These are phyloP conservation scores for Agaricus subrufescens DNA, from an alignment of 768 basidiomycete species.

Conservation along the genomic window DNA sequence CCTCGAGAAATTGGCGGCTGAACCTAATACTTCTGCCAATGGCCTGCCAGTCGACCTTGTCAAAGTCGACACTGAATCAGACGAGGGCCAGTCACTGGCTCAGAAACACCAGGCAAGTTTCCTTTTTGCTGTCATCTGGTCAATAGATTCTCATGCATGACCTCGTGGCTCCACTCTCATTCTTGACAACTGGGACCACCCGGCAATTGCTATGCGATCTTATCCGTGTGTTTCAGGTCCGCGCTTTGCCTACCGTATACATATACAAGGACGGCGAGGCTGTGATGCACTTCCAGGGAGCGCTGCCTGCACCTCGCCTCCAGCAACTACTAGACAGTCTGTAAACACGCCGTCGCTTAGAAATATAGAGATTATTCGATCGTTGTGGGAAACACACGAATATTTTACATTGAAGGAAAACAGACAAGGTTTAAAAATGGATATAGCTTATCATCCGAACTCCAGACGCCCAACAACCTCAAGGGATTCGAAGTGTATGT, in stretches of 20 bases:
- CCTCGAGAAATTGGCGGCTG: slow-evolving; percentile 52
- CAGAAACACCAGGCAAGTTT: slow-evolving; percentile 43
- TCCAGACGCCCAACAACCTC: slow-evolving; percentile 7
- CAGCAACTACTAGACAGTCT: slow-evolving; percentile 41
- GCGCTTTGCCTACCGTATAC: slow-evolving; percentile 75
- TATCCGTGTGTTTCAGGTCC: slow-evolving; percentile 38
- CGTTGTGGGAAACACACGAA: slow-evolving; percentile 4
- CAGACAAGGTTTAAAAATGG: neutral
- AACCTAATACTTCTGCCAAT: slow-evolving; percentile 41
- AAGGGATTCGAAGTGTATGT: neutral
- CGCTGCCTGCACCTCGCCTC: slow-evolving; percentile 40
- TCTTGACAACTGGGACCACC: no score
- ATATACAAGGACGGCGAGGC: slow-evolving; percentile 65
- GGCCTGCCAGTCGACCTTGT: slow-evolving; percentile 65
- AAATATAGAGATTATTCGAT: slow-evolving; percentile 2
- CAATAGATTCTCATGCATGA: neutral
- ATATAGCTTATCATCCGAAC: slow-evolving; percentile 9
- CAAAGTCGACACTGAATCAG: slow-evolving; percentile 59
- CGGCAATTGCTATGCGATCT: neutral
- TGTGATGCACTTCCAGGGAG: slow-evolving; percentile 61
- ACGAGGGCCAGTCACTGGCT: slow-evolving; percentile 48
- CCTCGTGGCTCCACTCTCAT: no score
- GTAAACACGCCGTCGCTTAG: slow-evolving; percentile 15
- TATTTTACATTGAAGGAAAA: slow-evolving; percentile 10
- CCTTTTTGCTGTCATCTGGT: neutral